These are phyloP conservation scores for Leptomonas pyrrhocoris DNA, from an alignment of 208 protist species.

Conservation along the genomic window DNA sequence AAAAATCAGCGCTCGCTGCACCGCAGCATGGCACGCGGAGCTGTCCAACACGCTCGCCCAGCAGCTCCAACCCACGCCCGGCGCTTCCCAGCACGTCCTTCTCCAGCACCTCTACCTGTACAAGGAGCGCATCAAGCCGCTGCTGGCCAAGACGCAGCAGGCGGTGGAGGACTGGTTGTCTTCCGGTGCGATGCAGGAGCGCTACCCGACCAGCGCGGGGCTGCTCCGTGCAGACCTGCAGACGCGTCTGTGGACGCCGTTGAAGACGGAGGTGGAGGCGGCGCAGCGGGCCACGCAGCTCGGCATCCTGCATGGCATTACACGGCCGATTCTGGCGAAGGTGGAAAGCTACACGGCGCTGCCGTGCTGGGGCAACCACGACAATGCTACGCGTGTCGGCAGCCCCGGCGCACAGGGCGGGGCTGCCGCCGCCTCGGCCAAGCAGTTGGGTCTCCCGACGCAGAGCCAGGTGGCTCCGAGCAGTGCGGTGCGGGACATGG, in stretches of 20 bases:
- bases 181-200: slow-evolving; percentile 33
- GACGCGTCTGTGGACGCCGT: slow-evolving; percentile 49
- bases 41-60: slow-evolving; percentile 33
- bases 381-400: background rate
- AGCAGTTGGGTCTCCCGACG: slow-evolving; percentile 22
- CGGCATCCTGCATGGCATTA: slow-evolving; percentile 38
- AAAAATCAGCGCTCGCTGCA: slow-evolving; percentile 48
- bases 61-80: slow-evolving; percentile 16
- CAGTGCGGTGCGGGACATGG: slow-evolving; percentile 61
- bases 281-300: slow-evolving; percentile 32
- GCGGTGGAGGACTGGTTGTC: slow-evolving; percentile 43
- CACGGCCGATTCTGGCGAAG: slow-evolving; percentile 47
- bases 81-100: slow-evolving; percentile 20
- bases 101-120: slow-evolving; percentile 31
- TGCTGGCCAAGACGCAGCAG: slow-evolving; percentile 37
- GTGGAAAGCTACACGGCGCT: slow-evolving; percentile 43
- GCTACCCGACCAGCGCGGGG: slow-evolving; percentile 38
- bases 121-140: slow-evolving; percentile 29
- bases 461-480: slow-evolving; percentile 51
- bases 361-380: slow-evolving; percentile 34
- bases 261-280: slow-evolving; percentile 40
- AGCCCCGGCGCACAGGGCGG: background rate
- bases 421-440: background rate
- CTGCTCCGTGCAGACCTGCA: slow-evolving; percentile 29
- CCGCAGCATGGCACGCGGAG: slow-evolving; percentile 37